Percentiles rank a stretch among this genome's conserved stretches.
Evolutionary conservation across 2,329 filamentous ascomycete species (phyloP).

Genomic region (Verticillium albo-atrum): DNA sequence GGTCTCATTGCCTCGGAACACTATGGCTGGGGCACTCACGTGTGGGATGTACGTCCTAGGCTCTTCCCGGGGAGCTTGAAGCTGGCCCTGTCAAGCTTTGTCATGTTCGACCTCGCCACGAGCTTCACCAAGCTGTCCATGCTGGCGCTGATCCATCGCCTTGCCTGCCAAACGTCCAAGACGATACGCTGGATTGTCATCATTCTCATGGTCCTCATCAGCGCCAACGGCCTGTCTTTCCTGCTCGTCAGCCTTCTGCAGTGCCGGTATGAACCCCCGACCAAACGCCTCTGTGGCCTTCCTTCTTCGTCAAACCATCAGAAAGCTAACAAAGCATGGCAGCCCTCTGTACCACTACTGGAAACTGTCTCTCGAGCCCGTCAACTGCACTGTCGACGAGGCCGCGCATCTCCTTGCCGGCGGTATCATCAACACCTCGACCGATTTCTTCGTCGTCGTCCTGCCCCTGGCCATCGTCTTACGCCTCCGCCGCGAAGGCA

Average conservation of each 20-base stretch:
- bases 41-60: slow-evolving; percentile 24
- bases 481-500: slow-evolving; percentile 23
- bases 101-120: slow-evolving; percentile 14
- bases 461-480: slow-evolving; percentile 45
- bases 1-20: slow-evolving; percentile 19
- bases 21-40: slow-evolving; percentile 25
- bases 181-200: slow-evolving; percentile 24
- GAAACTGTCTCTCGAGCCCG: slow-evolving; percentile 23
- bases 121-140: slow-evolving; percentile 12
- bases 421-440: slow-evolving; percentile 55
- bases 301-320: neutral
- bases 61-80: slow-evolving; percentile 18
- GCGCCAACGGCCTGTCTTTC: slow-evolving; percentile 22
- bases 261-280: slow-evolving; percentile 28
- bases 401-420: slow-evolving; percentile 46
- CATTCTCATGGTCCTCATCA: slow-evolving; percentile 22
- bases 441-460: slow-evolving; percentile 51
- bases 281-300: neutral
- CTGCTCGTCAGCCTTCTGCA: slow-evolving; percentile 27
- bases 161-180: slow-evolving; percentile 22
- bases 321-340: slow-evolving; percentile 1
- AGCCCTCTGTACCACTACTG: slow-evolving; percentile 34
- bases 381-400: slow-evolving; percentile 40
- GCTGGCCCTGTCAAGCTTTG: slow-evolving; percentile 23
- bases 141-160: slow-evolving; percentile 9